Percentiles rank a stretch among this genome's conserved stretches.
Conservation (phyloP, 164 flowering plant species). For the Nymphaea thermarum region DNA sequence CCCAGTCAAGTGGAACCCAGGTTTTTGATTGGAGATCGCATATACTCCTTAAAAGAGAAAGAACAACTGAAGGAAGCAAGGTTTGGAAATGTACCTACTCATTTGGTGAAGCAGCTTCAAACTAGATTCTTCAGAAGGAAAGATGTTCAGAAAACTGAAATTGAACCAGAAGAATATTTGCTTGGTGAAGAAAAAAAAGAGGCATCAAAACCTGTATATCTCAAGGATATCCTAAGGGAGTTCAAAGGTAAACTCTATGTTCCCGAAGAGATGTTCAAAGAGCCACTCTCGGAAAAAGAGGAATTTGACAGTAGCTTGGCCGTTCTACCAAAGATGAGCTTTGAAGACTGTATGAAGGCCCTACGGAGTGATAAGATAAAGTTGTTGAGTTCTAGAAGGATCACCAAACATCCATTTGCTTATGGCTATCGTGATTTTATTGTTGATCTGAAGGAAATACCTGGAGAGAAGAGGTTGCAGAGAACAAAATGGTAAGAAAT, state of each 20-base stretch:
- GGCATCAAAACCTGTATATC: conserved; percentile 30
- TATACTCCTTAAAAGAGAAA: conserved; percentile 60
- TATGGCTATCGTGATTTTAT: conserved; percentile 42
- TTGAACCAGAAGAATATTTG: conserved; percentile 11
- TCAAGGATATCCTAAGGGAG: conserved; percentile 78
- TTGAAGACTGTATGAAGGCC: conserved; percentile 55
- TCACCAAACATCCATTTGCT: conserved; percentile 10
- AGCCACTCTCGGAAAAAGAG: conserved; percentile 64
- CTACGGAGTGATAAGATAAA: conserved; percentile 53
- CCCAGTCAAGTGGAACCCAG: conserved; percentile 84
- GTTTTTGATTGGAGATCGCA: conserved; percentile 40
- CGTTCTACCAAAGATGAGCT: conserved; percentile 60
- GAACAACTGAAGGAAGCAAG: conserved; percentile 24
- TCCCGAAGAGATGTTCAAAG: conserved; percentile 70
- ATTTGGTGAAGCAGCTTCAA: conserved; percentile 22
- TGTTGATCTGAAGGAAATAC: conserved; percentile 73
- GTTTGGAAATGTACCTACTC: conserved; percentile 15
- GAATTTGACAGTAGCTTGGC: conserved; percentile 52
- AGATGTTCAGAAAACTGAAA: not conserved
- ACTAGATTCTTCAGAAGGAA: conserved; percentile 11
- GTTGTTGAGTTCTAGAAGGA: conserved; percentile 53
- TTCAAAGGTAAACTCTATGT: conserved; percentile 82
- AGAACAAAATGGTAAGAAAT: conserved; percentile 61
- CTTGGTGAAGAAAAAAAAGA: conserved; percentile 10
- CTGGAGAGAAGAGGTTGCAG: conserved; percentile 68